Conservation (phyloP, 1,284 basidiomycete genomes). For the Vanrija sp. region DNA sequence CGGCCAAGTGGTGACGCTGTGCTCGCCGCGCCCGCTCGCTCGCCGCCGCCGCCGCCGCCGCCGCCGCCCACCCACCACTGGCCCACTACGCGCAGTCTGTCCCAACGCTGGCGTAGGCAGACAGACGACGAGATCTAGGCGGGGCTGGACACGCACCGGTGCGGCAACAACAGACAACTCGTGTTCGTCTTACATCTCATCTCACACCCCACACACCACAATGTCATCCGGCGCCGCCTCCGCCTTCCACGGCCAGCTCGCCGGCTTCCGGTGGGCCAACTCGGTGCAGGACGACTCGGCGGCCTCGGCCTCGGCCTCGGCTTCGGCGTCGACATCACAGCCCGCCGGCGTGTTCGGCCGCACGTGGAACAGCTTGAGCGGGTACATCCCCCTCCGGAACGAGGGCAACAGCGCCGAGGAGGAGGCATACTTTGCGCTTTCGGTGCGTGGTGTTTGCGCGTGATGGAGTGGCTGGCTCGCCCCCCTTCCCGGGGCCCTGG, state of each 20-base stretch:
- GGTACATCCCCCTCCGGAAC: slow-evolving; percentile 85
- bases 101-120: no score
- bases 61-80: no score
- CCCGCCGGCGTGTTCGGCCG: slow-evolving; percentile 50
- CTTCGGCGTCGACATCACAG: no score
- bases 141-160: no score
- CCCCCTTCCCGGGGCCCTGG: neutral
- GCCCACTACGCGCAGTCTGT: no score
- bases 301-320: slow-evolving; percentile 40
- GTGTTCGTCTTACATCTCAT: neutral
- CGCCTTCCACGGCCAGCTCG: slow-evolving; percentile 46
- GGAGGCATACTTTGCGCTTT: slow-evolving; percentile 91
- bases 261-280: slow-evolving; percentile 76
- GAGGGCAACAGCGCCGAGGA: slow-evolving; percentile 85
- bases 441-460: slow-evolving; percentile 54
- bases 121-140: no score
- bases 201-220: neutral
- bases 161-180: no score
- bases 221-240: slow-evolving; percentile 36
- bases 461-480: neutral
- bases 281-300: slow-evolving; percentile 69
- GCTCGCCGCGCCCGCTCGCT: no score
- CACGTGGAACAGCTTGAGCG: slow-evolving; percentile 56
- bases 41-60: no score
- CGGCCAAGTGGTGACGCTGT: no score